Evolutionary conservation across 2,329 filamentous ascomycete species (phyloP).

Genomic region (Blastomyces percursus): DNA sequence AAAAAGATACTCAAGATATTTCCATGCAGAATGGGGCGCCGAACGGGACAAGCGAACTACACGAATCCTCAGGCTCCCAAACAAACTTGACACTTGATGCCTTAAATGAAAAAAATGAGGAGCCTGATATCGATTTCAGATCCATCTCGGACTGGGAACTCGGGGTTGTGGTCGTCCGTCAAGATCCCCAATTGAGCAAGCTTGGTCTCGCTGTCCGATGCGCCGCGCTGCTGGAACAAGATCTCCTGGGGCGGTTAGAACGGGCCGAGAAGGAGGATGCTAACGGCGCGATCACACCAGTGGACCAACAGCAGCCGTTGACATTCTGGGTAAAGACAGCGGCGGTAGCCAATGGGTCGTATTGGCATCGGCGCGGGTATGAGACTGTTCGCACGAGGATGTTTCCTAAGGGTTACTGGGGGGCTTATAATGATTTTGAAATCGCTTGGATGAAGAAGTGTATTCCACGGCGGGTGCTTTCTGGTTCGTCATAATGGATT

Average conservation of each 20-base stretch:
- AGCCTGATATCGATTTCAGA: neutral
- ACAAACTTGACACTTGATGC: neutral
- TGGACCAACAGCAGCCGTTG: neutral
- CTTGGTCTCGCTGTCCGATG: constrained; percentile 3
- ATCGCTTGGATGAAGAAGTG: neutral
- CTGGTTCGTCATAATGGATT: neutral
- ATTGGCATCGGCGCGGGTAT: constrained; percentile 5
- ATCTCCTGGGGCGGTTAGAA: constrained; percentile 1
- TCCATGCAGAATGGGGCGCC: neutral
- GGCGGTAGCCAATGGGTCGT: neutral
- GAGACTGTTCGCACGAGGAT: neutral
- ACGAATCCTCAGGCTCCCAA: neutral
- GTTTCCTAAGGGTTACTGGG: constrained; percentile 3
- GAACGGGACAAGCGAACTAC: neutral
- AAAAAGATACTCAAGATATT: neutral
- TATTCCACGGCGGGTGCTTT: neutral
- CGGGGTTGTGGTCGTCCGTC: neutral
- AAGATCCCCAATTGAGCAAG: neutral
- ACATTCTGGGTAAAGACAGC: constrained; percentile 2
- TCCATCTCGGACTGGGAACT: constrained; percentile 3
- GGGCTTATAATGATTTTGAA: neutral
- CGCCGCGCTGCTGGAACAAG: neutral
- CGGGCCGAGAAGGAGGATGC: neutral
- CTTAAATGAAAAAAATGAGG: neutral
- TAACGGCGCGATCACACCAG: neutral